Base-by-base conservation (phyloP, 129 eudicot species). In the Tanacetum coccineum region DNA sequence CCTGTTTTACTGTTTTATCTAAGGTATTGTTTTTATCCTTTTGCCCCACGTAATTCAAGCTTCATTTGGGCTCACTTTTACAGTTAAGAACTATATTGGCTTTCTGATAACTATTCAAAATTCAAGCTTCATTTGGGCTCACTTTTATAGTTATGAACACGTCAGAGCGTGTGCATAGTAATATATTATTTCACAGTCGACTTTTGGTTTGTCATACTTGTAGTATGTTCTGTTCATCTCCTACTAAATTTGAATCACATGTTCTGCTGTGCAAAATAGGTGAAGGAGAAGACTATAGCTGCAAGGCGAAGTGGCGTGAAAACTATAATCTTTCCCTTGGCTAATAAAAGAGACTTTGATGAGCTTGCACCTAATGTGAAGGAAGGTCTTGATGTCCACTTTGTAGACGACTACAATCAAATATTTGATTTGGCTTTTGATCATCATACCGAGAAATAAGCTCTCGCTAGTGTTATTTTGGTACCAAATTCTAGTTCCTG, bases 261-360 rank as follows among this genome's bases (percentile, higher is more conserved):
- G 42, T 14, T 59, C 32, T 39, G 82, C 67, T 75, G 42, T 45
- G 66, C 0, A 10, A 70, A 42, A 72, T 73, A 91, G 98, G 98
- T 94, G 30, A 94, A 94, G 82, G 99, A 94, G 89, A 94, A 94
- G 85, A 86, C 96, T 1, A 94, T 94, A 68, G 99, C 99, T 64
- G 99, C 99, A 30, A 81, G 96, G 73, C 79, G 99, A 13, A 94
- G 99, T 58, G 92, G 82, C 12, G 93, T 94, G 77, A 94, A 86
- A 74, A 94, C 99, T 17, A 81, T 94, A 44, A 77, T 94, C 57
- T 94, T 94, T 64, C 99, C 99, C n/a, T 75, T 86, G 47, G 99
- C 97, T 45, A 94, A 94, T 72, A 78, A 81, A 74, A 78, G 99
- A 66, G 97, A 94, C 66, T 94, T 80, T 64, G 99, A 94, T 39